Conservation (phyloP, 495 filamentous ascomycete genomes). For the Penicillium lagena region DNA sequence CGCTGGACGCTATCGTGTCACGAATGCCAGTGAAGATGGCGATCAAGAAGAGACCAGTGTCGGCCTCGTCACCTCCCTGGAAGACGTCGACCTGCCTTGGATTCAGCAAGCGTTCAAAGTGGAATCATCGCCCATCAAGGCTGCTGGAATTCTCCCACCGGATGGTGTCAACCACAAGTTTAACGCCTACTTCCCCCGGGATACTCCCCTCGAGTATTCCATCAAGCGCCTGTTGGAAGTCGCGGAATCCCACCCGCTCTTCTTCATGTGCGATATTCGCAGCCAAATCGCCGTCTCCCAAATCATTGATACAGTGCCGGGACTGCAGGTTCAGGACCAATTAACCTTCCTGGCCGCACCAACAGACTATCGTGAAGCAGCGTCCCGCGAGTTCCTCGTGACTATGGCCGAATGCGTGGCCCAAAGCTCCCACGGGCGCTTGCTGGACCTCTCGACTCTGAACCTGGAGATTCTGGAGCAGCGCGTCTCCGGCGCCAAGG, state of each 20-base stretch:
- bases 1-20: constrained; percentile 81
- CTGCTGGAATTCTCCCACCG: constrained; percentile 73
- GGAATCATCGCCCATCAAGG: constrained; percentile 58
- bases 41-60: constrained; percentile 30
- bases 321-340: constrained; percentile 63
- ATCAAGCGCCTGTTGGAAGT: constrained; percentile 65
- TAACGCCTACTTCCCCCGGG: constrained; percentile 65
- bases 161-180: constrained; percentile 60
- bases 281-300: constrained; percentile 60
- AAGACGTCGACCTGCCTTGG: constrained; percentile 57
- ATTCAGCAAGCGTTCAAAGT: constrained; percentile 55
- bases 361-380: constrained; percentile 18
- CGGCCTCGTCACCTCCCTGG: constrained; percentile 78
- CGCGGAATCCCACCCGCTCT: constrained; percentile 50
- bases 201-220: constrained; percentile 70
- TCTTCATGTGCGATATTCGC: constrained; percentile 62
- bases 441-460: constrained; percentile 58
- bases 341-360: constrained; percentile 72
- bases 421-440: constrained; percentile 50
- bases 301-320: constrained; percentile 56
- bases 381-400: constrained; percentile 35
- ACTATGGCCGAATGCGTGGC: constrained; percentile 63
- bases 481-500: constrained; percentile 30
- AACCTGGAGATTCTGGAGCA: constrained; percentile 63
- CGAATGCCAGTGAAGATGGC: constrained; percentile 35